These are phyloP conservation scores for Flaveria trinervia DNA, from an alignment of 129 eudicot genomes.

Conservation along the genomic window DNA sequence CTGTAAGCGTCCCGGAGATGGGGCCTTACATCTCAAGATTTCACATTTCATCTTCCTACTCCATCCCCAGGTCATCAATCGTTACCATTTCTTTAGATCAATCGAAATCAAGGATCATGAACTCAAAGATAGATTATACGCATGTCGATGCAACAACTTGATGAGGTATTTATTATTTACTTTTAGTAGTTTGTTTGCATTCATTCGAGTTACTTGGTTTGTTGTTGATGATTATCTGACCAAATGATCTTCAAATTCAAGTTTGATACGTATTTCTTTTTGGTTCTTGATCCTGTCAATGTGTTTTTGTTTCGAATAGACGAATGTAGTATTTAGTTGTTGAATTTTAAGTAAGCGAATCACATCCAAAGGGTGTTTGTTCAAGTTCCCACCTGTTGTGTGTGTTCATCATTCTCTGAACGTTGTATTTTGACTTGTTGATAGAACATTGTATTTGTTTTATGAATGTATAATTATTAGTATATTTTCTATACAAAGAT, in stretches of 20 bases:
- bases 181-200: background rate
- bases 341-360: no score
- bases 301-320: background rate
- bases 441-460: background rate
- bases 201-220: background rate
- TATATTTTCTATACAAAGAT: no score
- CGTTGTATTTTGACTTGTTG: conserved; percentile 5
- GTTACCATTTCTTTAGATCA: conserved; percentile 15
- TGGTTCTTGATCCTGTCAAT: conserved; percentile 11
- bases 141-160: conserved; percentile 18
- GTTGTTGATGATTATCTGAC: no score
- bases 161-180: conserved; percentile 27
- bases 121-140: background rate
- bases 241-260: background rate
- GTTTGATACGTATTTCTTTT: background rate
- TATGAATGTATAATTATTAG: background rate
- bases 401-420: conserved; percentile 16
- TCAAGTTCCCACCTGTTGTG: background rate
- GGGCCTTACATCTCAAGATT: conserved; percentile 25
- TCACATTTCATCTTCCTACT: conserved; percentile 22
- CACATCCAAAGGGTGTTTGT: no score
- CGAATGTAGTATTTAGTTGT: background rate
- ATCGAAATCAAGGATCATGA: conserved; percentile 23
- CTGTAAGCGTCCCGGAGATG: no score
- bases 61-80: background rate